Evolutionary conservation across 1,284 basidiomycete species (phyloP), one percentile per base, ranked within the genome.

Genomic region (Porogramme epimiltina): DNA sequence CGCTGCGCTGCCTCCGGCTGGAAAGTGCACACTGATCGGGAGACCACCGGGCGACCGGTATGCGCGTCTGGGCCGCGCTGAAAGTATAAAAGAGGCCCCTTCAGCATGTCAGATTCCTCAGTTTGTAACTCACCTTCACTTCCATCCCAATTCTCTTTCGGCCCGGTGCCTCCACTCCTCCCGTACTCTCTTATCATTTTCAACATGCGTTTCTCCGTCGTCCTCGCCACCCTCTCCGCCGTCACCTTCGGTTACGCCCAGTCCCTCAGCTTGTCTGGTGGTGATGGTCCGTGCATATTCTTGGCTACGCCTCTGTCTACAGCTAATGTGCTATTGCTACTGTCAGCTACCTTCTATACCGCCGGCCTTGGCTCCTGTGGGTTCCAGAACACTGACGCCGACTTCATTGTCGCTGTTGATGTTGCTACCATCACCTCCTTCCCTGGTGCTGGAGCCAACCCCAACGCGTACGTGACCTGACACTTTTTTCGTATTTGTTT

Each of bases 371-470:
- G 59, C 25, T 45, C 59, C 5, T 61, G 59, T 49, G 59, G 59
- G 13, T 45, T 51, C 45, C 41, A 40, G 48, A 60, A 60, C 54
- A 56, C 56, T 42, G 59, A 58, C 20, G 40, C 49, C 40, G 59
- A 60, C 52, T 55, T 61, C 46, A 53, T 61, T 42, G 59, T 53
- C 43, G 59, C 59, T 36, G 40, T 61, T 25, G 51, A 54, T 25
- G 40, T 48, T 20, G 38, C 36, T 39, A 53, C 54, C 23, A 55
- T 61, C 42, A 45, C 52, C 43, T 45, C 23, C 47, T 61, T 59
- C 60, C 60, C 57, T 20, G 58, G 57, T 18, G 52, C 54, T 18
- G 44, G 40, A n/a, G 52, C 49, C 13, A 57, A 59, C 55, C 60
- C 60, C 36, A 59, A 56, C 53, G 15, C 44, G 49, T 59, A 15